A percentile compares a stretch with the other conserved stretches of the same genome.
phyloP scores from a whole-genome alignment of 306 rosid genomes.

The Prosopis cineraria region DNA sequence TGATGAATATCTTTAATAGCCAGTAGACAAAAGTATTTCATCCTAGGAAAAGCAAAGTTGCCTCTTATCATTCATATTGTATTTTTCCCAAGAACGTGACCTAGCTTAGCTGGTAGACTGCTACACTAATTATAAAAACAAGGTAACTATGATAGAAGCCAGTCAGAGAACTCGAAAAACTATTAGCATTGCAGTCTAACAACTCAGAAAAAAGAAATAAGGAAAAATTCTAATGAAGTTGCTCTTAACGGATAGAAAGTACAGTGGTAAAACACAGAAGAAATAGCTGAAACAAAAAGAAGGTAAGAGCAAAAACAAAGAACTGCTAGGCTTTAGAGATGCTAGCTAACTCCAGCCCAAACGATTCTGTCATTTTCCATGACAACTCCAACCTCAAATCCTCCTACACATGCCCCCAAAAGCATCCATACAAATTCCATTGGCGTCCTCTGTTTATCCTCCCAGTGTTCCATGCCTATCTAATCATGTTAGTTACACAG shows the following conservation, averaged over 20 bases:
- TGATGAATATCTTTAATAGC: conserved; percentile 20
- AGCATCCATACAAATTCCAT: not conserved
- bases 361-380: not conserved
- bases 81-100: conserved; percentile 11
- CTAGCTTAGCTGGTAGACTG: not conserved
- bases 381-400: not conserved
- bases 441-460: not conserved
- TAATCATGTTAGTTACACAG: not conserved
- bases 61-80: not conserved
- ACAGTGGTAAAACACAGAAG: not conserved
- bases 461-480: not conserved
- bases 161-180: not conserved
- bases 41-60: not conserved
- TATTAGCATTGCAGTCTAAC: not conserved
- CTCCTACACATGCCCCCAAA: not conserved
- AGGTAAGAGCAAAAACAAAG: not conserved
- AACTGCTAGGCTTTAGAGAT: not conserved
- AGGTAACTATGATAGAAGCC: not conserved
- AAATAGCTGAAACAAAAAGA: not conserved
- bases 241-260: not conserved
- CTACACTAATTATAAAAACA: not conserved
- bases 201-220: not conserved
- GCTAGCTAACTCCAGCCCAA: not conserved
- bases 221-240: not conserved
- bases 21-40: not conserved